Base-by-base conservation (phyloP, 177 flowering plant species). In the Vitis hybrid region DNA sequence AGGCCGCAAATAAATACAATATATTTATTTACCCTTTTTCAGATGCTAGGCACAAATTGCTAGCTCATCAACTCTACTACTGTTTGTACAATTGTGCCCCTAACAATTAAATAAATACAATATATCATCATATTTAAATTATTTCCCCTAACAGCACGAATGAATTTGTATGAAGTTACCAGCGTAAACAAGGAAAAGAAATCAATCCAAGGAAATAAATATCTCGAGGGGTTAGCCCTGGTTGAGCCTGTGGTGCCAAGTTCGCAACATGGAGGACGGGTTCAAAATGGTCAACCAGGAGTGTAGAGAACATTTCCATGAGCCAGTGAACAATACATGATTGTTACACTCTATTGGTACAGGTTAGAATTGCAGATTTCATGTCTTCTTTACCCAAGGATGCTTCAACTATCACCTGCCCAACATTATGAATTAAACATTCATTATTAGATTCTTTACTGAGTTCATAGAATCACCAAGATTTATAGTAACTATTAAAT, bases 311-410 rank as follows among this genome's bases (percentile, higher is more conserved):
- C 7, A 34, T 61, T 34, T 34, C 34, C 64, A 34, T 3, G 8
- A 12, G 17, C 64, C 64, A 61, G 8, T 23, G 17, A 64, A 15
- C 32, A 52, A 26, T 15, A 49, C 23, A 52, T 5, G 52, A 62
- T 82, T 75, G 89, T 56, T 81, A 82, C 54, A 93, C 97, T 80
- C 87, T 83, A 66, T 83, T 85, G 71, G 98, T 87, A 82, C 99
- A 95, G 10, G 87, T 80, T 65, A 88, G 63, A 68, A 95, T 87
- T 60, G 85, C 91, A 13, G 90, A 83, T 82, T 89, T 93, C 89
- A 95, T 83, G 74, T 81, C 90, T 78, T 90, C 97, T 79, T 90
- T 88, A 68, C 74, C 88, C 85, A 95, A 65, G 45, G 93, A 83
- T 15, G 98, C 82, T 79, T 84, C 68, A 66, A 95, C 97, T 18